A percentile compares a stretch with the other conserved stretches of the same genome.
phyloP scores from a whole-genome alignment of 257 asterid species.

The Fraxinus quadrangulata region DNA sequence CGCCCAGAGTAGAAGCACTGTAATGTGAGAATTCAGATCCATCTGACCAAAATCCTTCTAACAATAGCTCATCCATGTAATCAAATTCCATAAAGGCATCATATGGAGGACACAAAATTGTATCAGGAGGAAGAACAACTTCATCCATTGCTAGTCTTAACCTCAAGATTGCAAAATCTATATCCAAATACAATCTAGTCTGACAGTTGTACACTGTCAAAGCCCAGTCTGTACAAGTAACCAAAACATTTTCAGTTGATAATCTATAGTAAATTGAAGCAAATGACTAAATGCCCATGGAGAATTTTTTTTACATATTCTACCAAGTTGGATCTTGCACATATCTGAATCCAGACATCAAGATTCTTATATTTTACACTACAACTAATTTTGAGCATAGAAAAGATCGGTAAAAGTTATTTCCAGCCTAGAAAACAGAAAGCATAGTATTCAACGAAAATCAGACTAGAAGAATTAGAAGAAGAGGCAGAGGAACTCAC shows the following conservation, averaged over 20 bases:
- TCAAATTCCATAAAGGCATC: constrained; percentile 78
- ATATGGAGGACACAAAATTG: constrained; percentile 33
- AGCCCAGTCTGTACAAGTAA: constrained; percentile 33
- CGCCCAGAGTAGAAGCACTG: constrained; percentile 42
- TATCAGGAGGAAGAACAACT: too few species aligned
- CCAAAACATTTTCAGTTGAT: constrained; percentile 17
- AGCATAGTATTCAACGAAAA: constrained; percentile 25
- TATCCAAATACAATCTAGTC: neutral
- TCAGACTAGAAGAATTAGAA: constrained; percentile 15
- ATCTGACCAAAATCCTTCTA: constrained; percentile 80
- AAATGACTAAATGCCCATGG: neutral
- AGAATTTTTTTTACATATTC: too few species aligned
- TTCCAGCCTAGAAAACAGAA: constrained; percentile 22
- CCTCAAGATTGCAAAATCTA: constrained; percentile 8
- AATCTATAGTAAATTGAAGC: neutral
- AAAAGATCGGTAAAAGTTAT: constrained; percentile 20
- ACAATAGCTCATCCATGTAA: constrained; percentile 70
- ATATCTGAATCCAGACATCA: constrained; percentile 12
- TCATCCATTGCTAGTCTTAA: too few species aligned
- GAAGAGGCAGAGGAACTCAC: constrained; percentile 35
- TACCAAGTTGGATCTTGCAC: neutral
- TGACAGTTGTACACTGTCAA: constrained; percentile 20
- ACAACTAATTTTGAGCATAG: constrained; percentile 19
- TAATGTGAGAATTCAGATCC: constrained; percentile 60
- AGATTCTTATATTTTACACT: constrained; percentile 27